Evolutionary conservation across 495 filamentous ascomycete species (phyloP).

Genomic region (Hypoxylon fuscum): DNA sequence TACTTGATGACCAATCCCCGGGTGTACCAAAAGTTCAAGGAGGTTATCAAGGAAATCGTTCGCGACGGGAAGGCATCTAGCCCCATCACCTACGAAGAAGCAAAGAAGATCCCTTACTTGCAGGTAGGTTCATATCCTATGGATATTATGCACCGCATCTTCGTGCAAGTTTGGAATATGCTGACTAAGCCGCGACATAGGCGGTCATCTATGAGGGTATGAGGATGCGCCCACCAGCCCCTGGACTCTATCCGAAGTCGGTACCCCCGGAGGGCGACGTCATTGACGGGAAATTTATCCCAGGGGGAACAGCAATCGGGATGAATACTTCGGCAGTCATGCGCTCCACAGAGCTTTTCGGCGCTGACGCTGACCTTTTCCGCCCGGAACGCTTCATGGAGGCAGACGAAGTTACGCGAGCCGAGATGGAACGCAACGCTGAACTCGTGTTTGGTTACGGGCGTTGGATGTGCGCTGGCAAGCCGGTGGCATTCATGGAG

Average conservation of each 20-base stretch:
- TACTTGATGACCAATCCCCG: conserved; percentile 57
- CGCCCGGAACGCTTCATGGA: conserved; percentile 66
- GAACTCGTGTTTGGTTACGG: conserved; percentile 58
- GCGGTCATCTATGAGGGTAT: conserved; percentile 45
- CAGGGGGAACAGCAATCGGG: conserved; percentile 63
- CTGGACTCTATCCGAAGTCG: conserved; percentile 23
- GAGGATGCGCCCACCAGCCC: conserved; percentile 35
- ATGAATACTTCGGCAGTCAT: conserved; percentile 53
- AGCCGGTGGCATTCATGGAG: conserved; percentile 57
- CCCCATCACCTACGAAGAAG: conserved; percentile 71
- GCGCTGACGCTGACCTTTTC: conserved; percentile 58
- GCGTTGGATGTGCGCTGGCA: conserved; percentile 56
- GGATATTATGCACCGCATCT: not conserved
- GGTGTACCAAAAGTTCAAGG: conserved; percentile 67
- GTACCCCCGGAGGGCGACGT: conserved; percentile 49
- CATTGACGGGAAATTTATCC: conserved; percentile 62
- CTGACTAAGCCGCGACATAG: not conserved
- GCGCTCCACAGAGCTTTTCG: conserved; percentile 54
- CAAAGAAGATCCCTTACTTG: conserved; percentile 42
- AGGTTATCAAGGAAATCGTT: conserved; percentile 69
- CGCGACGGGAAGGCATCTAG: conserved; percentile 63
- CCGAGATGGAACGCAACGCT: conserved; percentile 52
- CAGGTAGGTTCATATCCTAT: conserved; percentile 27
- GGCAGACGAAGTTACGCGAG: conserved; percentile 41
- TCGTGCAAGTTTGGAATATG: not conserved